Percentiles rank a stretch among this genome's conserved stretches.
Evolutionary conservation across 225 moss, liverwort and hornwort species (phyloP).

Genomic region (Anthoceros angustus): DNA sequence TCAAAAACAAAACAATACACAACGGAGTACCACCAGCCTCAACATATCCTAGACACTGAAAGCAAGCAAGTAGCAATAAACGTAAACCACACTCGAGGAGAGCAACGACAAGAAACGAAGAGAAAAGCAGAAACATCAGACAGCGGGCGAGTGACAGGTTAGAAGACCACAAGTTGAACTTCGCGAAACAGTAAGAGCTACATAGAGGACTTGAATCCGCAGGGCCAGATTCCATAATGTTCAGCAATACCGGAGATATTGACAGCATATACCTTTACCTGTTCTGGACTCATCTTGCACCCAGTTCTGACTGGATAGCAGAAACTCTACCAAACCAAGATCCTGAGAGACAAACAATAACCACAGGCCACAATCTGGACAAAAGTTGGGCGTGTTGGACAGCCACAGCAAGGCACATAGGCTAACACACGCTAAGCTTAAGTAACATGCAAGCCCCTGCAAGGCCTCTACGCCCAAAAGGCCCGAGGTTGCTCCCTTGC

Average conservation of each 20-base stretch:
- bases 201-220: neutral
- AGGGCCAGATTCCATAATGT: neutral
- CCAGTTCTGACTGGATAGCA: neutral
- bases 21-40: no score
- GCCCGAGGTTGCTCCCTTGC: neutral
- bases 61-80: no score
- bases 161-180: neutral
- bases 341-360: neutral
- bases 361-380: constrained; percentile 3
- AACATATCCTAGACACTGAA: no score
- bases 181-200: neutral
- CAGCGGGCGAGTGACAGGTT: neutral
- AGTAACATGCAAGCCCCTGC: neutral
- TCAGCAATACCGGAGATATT: neutral
- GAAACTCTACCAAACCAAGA: neutral
- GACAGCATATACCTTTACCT: neutral
- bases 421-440: neutral
- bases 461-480: neutral
- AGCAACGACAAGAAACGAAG: neutral
- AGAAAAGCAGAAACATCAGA: neutral
- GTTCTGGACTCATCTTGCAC: neutral
- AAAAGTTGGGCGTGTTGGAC: neutral
- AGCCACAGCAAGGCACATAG: neutral
- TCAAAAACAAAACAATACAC: no score
- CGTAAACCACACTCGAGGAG: no score